These are phyloP conservation scores for Prinsepia uniflora DNA, from an alignment of 306 rosid species.

Conservation along the genomic window DNA sequence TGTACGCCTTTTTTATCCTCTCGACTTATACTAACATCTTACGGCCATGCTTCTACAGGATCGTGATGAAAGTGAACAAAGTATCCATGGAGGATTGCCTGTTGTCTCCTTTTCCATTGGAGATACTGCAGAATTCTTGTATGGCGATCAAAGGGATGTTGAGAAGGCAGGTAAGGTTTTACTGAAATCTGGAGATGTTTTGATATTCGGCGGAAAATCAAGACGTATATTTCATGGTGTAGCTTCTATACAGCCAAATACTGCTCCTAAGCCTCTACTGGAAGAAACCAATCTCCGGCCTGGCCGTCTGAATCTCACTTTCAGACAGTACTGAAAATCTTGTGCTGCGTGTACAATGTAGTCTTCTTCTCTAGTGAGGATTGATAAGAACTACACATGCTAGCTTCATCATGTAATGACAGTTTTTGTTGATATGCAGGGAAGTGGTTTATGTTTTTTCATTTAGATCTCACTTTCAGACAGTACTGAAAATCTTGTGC, in stretches of 20 bases:
- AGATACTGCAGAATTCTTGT: slow-evolving; percentile 64
- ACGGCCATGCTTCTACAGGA: slow-evolving; percentile 36
- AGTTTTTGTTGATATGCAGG: slow-evolving; percentile 5
- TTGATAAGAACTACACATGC: not conserved
- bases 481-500: slow-evolving; percentile 33
- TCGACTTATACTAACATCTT: not conserved
- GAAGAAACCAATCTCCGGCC: slow-evolving; percentile 43
- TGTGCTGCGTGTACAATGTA: not conserved
- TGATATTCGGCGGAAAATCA: slow-evolving; percentile 75
- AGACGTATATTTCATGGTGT: slow-evolving; percentile 75
- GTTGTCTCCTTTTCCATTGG: slow-evolving; percentile 90
- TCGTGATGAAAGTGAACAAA: slow-evolving; percentile 62
- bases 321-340: slow-evolving; percentile 46
- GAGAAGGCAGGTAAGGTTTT: slow-evolving; percentile 35
- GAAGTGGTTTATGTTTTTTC: slow-evolving; percentile 41
- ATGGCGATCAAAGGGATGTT: slow-evolving; percentile 40
- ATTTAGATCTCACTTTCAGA: slow-evolving; percentile 76
- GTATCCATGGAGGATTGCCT: slow-evolving; percentile 41
- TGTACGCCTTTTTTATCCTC: not conserved
- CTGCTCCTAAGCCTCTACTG: slow-evolving; percentile 49
- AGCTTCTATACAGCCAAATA: slow-evolving; percentile 27
- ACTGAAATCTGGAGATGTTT: slow-evolving; percentile 73
- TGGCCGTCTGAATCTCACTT: slow-evolving; percentile 81
- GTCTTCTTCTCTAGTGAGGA: not conserved
- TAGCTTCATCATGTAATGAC: not conserved